Evolutionary conservation across 148 eudicot species (phyloP), one percentile per base, ranked within the genome.

Genomic region (Rhododendron molle): DNA sequence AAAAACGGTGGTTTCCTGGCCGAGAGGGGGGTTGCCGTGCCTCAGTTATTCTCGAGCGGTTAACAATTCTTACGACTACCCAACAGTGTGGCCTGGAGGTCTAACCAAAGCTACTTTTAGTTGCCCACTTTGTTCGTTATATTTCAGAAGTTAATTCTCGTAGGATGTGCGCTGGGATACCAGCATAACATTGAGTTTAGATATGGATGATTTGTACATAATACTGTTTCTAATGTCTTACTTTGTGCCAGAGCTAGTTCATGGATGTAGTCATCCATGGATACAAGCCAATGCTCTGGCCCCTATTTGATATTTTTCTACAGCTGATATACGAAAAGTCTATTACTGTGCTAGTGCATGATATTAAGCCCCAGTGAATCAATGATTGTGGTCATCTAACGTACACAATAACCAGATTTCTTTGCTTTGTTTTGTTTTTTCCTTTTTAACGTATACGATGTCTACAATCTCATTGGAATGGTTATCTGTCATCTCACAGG

Each of bases 401-500:
- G 49, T 32, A 2, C 15, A 3, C 58, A 21, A 21, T 9, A 20
- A 6, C 3, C 40, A 71, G 21, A 71, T 71, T 71, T 71, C 76
- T 71, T 69, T 56, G 3, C 0, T 6, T 60, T 23, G 43, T 5
- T 40, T 40, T 40, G 44, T 28, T 58, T 81, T 18, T 58, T 3
- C 4, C 16, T 36, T 20, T 1, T 20, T 73, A 23, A 16, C 8
- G 16, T 47, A 5, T 73, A 12, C 47, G 34, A 20, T 50, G 32
- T 73, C 40, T n/a, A 14, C 67, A n/a, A 32, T 13, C 69, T 72
- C 26, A 50, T 83, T 5, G 16, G 78, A n/a, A 78, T 28, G 20
- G 72, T 18, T 84, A 71, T 36, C 36, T 65, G 7, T 85, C 23
- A 6, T 56, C 83, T 85, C 82, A 21, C 88, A 97, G 99, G 87